phyloP scores from a whole-genome alignment of 495 filamentous ascomycete genomes.

The Chaetomium fimeti region DNA sequence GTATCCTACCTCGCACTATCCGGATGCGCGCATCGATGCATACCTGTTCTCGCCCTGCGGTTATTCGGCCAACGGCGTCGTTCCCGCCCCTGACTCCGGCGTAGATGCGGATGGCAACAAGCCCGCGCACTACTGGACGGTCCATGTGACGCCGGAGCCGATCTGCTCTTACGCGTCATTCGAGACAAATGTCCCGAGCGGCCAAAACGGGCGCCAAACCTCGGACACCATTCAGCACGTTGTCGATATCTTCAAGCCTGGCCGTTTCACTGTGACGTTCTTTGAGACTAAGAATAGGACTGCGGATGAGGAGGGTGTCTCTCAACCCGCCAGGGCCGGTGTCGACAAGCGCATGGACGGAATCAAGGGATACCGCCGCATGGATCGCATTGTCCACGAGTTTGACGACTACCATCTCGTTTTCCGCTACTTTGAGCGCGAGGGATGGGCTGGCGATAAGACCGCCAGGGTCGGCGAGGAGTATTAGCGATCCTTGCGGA shows the following conservation, averaged over 20 bases:
- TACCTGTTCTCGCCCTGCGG: conserved; percentile 97
- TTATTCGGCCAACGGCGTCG: conserved; percentile 95
- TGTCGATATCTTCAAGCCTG: conserved; percentile 91
- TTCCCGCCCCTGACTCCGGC: conserved; percentile 63
- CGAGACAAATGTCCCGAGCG: conserved; percentile 96
- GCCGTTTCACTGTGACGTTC: conserved; percentile 93
- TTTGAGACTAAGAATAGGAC: conserved; percentile 78
- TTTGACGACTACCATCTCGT: conserved; percentile 97
- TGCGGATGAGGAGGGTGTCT: conserved; percentile 48
- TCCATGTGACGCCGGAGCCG: conserved; percentile 97
- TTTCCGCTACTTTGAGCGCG: conserved; percentile 92
- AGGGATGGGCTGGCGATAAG: conserved; percentile 80
- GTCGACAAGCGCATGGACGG: conserved; percentile 71
- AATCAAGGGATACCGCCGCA: conserved; percentile 81
- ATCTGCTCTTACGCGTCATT: conserved; percentile 99
- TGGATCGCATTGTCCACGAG: conserved; percentile 96
- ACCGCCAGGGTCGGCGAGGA: conserved; percentile 66
- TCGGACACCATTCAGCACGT: conserved; percentile 90
- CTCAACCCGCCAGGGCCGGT: conserved; percentile 36
- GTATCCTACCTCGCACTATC: conserved; percentile 82
- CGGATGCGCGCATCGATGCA: conserved; percentile 90
- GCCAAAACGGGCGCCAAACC: conserved; percentile 82
- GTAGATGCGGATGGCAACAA: conserved; percentile 54
- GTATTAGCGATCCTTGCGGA: conserved; percentile 9
- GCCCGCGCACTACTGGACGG: conserved; percentile 91